Base-by-base conservation (phyloP, 2,329 filamentous ascomycete species). In the Podosphaera fusca region DNA sequence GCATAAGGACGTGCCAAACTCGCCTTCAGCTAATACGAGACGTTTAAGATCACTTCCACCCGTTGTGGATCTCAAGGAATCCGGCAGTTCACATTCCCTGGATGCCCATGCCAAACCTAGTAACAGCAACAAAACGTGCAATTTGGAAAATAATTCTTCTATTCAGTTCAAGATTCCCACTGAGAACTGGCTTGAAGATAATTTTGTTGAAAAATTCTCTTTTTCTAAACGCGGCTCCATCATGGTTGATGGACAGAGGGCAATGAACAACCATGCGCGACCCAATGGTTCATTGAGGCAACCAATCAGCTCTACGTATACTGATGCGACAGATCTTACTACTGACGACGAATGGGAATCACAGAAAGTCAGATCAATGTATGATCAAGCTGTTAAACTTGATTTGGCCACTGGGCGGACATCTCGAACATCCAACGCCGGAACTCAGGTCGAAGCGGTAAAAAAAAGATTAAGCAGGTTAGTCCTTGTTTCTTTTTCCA, bases 151-250 rank as follows among this genome's bases (percentile, higher is more conserved):
- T 60, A 77, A 74, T 63, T 71, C 71, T 59, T 76, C 77, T 59
- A 72, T 82, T 64, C 74, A 72, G 64, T 75, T 79, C 54, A 66
- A 69, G 58, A 80, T 82, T 63, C 78, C 78, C 49, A 75, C 73
- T 57, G 75, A 76, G 58, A 72, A 68, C 63, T 70, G 81, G 57
- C 69, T 80, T 61, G 78, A 79, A 60, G 75, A 80, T 69, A 76
- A 75, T 63, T 76, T 78, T 64, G 67, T 82, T 64, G 72, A 70
- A 61, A 71, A 72, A 57, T 68, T 82, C 61, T 73, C 73, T 61
- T 82, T 82, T 65, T 81, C 79, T 58, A 79, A 80, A 60, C 73
- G 79, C 62, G 79, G 79, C 61, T 82, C 79, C 68, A 71, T 82
- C 63, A 78, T 82, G 73, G 73, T 81, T 64, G 73, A 75, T 60